Base-by-base conservation (phyloP, 1,284 basidiomycete species). In the Microstroma glucosiphilum region DNA sequence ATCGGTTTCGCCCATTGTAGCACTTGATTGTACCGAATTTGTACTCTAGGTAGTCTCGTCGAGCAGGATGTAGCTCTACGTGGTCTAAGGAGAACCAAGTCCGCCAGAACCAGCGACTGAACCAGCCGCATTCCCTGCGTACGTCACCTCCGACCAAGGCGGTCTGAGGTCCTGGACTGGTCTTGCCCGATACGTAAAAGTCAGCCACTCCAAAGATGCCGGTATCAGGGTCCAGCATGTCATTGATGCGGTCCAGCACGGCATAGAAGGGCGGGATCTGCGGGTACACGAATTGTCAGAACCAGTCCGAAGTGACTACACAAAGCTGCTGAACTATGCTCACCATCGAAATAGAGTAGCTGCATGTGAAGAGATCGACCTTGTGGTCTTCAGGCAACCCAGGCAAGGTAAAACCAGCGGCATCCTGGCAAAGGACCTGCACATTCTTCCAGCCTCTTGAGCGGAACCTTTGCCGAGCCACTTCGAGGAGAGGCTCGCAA, bases 1-100 rank as follows among this genome's bases (percentile, higher is more conserved):
- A 88, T 64, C 83, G 83, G 81, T 90, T 90, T 58, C 89, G 83
- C 6, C 85, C 88, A 69, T 89, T 89, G 81, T 86, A 88, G 61
- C 70, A 73, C 70, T 82, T 82, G 74, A 81, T 76, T 9, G 88
- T 89, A 40, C 88, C 88, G 80, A 90, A 90, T 68, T 86, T 86
- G 81, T 90, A 89, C 77, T 91, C 89, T 57, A 91, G 83, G 77
- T 90, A 90, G 65, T 88, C 86, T 56, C 87, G 82, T 43, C 87
- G 80, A 25, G 87, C 86, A 1, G 86, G 86, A 51, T 87, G 86
- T 0, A 91, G 76, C 63, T 86, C 83, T 60, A 89, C 86, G 76
- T 89, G 87, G 77, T 91, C 89, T 60, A 89, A 84, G 67, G 88
- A 86, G 78, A 90, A 90, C 88, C 81, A 80, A 61, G 75, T 65